These are phyloP conservation scores for Exserohilum turcica DNA, from an alignment of 2,329 filamentous ascomycete species.

Conservation along the genomic window DNA sequence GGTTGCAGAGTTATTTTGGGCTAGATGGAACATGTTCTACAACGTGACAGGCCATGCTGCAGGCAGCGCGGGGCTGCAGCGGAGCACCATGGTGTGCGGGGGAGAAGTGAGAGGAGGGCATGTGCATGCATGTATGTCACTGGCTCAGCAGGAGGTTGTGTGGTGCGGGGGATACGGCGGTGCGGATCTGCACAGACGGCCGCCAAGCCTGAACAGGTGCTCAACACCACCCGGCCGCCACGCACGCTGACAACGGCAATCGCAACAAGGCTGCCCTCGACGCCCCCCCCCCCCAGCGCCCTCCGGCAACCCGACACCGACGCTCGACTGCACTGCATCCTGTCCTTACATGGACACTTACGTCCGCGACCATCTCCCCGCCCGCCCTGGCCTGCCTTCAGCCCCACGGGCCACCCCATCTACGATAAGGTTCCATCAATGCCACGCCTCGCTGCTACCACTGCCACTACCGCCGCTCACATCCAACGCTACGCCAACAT, in stretches of 20 bases:
- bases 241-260: not conserved
- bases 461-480: not conserved
- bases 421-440: conserved; percentile 3
- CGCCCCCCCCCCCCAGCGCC: too few relatives aligned
- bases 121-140: conserved; percentile 13
- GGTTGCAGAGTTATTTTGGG: conserved; percentile 38
- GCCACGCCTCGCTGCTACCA: not conserved
- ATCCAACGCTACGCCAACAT: not conserved
- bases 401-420: conserved; percentile 3
- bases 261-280: not conserved
- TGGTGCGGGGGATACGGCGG: conserved; percentile 6
- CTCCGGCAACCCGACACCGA: too few relatives aligned
- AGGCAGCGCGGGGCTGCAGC: conserved; percentile 4
- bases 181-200: not conserved
- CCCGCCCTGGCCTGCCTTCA: conserved; percentile 11
- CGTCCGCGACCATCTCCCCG: too few relatives aligned
- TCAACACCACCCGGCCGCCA: not conserved
- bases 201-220: not conserved
- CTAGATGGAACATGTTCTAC: conserved; percentile 37
- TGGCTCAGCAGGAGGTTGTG: conserved; percentile 11
- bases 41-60: conserved; percentile 13
- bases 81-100: conserved; percentile 2
- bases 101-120: not conserved
- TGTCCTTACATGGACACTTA: too few relatives aligned
- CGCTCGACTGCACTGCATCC: too few relatives aligned